These are phyloP conservation scores for Vicia faba DNA, from an alignment of 306 rosid genomes.

Conservation along the genomic window DNA sequence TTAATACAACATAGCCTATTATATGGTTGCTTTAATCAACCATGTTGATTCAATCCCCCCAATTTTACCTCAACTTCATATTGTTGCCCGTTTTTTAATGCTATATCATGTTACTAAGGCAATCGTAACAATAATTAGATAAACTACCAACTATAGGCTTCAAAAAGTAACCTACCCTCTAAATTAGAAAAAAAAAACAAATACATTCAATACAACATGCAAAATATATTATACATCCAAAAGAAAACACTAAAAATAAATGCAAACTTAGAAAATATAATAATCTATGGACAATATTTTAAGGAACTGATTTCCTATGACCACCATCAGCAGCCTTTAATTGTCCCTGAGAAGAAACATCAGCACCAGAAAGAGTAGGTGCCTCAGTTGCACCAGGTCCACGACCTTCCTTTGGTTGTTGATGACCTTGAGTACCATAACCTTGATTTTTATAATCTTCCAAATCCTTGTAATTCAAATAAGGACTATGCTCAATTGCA, in stretches of 20 bases:
- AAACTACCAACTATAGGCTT: no score
- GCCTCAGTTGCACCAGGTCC: slow-evolving; percentile 74
- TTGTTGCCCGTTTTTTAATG: no score
- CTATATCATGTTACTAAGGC: no score
- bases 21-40: not conserved
- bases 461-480: slow-evolving; percentile 51
- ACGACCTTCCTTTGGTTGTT: slow-evolving; percentile 60
- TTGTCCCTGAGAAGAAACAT: slow-evolving; percentile 34
- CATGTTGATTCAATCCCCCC: not conserved
- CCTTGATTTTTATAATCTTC: slow-evolving; percentile 80
- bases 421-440: slow-evolving; percentile 79
- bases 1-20: no score
- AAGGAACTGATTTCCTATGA: slow-evolving; percentile 46
- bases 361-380: slow-evolving; percentile 70
- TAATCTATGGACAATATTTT: not conserved
- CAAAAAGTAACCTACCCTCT: not conserved
- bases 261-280: not conserved
- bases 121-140: no score
- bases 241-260: not conserved
- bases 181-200: not conserved
- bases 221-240: not conserved
- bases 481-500: slow-evolving; percentile 72
- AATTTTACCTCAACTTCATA: no score
- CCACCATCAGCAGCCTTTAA: slow-evolving; percentile 27
- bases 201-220: not conserved